Evolutionary conservation across 2,329 filamentous ascomycete species (phyloP).

Genomic region (Penicillium sp.): DNA sequence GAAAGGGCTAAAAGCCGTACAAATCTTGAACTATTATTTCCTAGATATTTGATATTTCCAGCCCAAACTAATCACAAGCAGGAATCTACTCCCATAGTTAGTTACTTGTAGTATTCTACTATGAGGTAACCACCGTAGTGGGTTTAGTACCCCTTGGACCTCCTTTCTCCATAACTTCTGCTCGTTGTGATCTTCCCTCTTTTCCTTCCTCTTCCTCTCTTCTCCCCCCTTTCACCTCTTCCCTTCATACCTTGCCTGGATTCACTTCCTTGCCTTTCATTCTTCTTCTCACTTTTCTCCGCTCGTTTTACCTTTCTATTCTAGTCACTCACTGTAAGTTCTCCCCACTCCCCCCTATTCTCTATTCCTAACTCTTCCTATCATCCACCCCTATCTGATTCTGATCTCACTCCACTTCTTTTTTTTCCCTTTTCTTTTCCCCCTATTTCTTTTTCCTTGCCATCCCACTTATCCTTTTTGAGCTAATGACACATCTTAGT

Average conservation of each 20-base stretch:
- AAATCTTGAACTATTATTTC: too few relatives aligned
- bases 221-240: constrained; percentile 19
- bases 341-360: constrained; percentile 16
- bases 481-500: constrained; percentile 22
- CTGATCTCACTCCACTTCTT: constrained; percentile 11
- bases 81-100: too few relatives aligned
- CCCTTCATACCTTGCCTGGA: constrained; percentile 19
- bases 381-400: constrained; percentile 15
- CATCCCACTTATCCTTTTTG: constrained; percentile 20
- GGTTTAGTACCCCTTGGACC: background rate
- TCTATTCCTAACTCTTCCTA: constrained; percentile 1
- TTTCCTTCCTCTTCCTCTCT: constrained; percentile 7
- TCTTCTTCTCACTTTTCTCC: constrained; percentile 34
- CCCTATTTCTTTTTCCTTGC: constrained; percentile 14
- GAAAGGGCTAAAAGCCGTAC: background rate
- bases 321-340: constrained; percentile 14
- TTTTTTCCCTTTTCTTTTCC: constrained; percentile 10
- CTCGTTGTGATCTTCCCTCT: background rate
- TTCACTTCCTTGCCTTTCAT: constrained; percentile 25
- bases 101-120: background rate
- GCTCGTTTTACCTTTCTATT: constrained; percentile 40
- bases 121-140: background rate
- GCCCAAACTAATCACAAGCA: too few relatives aligned
- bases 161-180: background rate
- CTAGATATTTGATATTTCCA: too few relatives aligned